A percentile compares a stretch with the other conserved stretches of the same genome.
These are phyloP conservation scores for Colletotrichum liaoningense DNA, from an alignment of 2,329 filamentous ascomycete genomes.

Conservation along the genomic window DNA sequence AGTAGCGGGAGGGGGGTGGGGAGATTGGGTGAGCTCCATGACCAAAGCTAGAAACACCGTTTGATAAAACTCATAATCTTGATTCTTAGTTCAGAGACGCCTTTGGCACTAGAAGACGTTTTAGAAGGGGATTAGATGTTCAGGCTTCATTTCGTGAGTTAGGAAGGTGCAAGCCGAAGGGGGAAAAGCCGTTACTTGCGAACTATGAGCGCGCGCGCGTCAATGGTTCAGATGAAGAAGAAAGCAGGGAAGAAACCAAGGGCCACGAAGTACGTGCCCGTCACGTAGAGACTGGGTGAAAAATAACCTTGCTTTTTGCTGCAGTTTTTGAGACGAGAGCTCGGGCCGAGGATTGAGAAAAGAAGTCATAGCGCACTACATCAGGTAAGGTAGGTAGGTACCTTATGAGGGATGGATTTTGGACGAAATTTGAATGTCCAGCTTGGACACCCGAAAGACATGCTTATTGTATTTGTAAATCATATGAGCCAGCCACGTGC, in stretches of 20 bases:
- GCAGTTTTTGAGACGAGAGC: background rate
- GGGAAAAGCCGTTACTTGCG: background rate
- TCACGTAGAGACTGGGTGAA: background rate
- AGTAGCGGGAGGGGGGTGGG: no score
- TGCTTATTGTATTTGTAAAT: background rate
- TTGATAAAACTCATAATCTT: no score
- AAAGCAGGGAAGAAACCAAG: background rate
- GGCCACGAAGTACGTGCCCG: no score
- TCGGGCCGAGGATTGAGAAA: background rate
- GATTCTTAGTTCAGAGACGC: no score
- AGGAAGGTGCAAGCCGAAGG: no score
- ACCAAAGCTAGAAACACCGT: background rate
- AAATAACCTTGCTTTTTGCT: background rate
- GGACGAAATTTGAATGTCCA: background rate
- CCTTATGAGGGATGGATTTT: background rate
- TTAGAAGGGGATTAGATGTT: background rate
- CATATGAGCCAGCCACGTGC: background rate
- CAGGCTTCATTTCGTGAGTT: no score
- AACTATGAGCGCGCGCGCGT: background rate
- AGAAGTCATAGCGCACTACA: background rate
- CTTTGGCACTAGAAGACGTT: background rate
- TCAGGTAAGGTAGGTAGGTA: no score
- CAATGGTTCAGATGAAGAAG: background rate
- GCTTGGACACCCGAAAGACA: background rate
- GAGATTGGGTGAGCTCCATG: no score